Percentiles rank a stretch among this genome's conserved stretches.
phyloP scores from a whole-genome alignment of 1,284 basidiomycete species.

The Amylostereum areolatum region DNA sequence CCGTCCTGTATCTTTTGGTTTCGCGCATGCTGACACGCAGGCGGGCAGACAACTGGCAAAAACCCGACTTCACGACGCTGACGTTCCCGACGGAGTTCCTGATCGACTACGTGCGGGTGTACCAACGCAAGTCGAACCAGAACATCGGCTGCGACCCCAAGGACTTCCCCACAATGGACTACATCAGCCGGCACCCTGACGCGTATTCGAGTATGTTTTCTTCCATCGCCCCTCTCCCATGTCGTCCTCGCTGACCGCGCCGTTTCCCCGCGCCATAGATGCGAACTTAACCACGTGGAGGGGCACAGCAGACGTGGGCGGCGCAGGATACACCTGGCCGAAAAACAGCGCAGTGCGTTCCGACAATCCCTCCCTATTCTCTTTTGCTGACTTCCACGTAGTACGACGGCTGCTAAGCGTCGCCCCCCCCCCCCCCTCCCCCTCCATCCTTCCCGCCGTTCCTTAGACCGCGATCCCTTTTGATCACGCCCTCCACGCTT shows the following conservation, averaged over 20 bases:
- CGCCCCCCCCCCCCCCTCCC: background rate
- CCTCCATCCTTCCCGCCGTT: background rate
- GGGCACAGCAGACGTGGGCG: background rate
- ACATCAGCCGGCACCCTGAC: too few relatives aligned
- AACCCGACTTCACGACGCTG: background rate
- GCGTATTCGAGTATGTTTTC: too few relatives aligned
- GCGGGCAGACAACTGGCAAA: background rate
- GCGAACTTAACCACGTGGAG: background rate
- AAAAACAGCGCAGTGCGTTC: background rate
- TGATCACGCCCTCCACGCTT: background rate
- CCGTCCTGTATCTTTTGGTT: too few relatives aligned
- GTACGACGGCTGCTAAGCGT: background rate
- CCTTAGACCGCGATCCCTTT: background rate
- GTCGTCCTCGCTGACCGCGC: too few relatives aligned
- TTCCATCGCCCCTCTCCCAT: too few relatives aligned
- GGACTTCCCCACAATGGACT: background rate
- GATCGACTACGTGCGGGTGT: background rate
- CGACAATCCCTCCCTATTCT: too few relatives aligned
- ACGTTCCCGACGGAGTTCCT: background rate
- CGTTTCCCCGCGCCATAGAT: background rate
- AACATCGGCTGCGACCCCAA: background rate
- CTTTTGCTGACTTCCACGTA: too few relatives aligned
- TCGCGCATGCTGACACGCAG: too few relatives aligned
- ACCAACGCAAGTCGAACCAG: conserved; percentile 1
- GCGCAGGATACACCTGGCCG: background rate